Percentiles rank a stretch among this genome's conserved stretches.
These are phyloP conservation scores for Cicer pinnatifidum DNA, from an alignment of 306 rosid genomes.

Conservation along the genomic window DNA sequence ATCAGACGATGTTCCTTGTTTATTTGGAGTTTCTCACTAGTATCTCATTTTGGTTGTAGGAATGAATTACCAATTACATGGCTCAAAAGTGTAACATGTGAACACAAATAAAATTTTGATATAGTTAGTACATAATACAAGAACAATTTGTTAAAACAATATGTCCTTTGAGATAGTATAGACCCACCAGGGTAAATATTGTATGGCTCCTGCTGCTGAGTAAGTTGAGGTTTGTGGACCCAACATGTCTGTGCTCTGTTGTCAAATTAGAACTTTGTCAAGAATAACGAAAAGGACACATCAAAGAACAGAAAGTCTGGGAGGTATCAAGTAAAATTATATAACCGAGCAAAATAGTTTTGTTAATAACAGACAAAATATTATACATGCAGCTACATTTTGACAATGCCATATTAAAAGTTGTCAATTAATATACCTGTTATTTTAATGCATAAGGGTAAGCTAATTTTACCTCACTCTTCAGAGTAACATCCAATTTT, in stretches of 20 bases:
- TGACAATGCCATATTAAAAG: conserved; percentile 28
- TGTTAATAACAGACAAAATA: conserved; percentile 38
- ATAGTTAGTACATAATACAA: conserved; percentile 25
- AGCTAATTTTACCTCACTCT: conserved; percentile 13
- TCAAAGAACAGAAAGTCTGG: conserved; percentile 30
- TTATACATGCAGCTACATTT: conserved; percentile 30
- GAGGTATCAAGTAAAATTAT: conserved; percentile 34
- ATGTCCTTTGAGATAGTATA: conserved; percentile 40
- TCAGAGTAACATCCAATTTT: conserved; percentile 14
- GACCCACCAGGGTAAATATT: conserved; percentile 85
- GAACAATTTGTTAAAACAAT: conserved; percentile 41
- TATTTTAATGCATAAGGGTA: conserved; percentile 24
- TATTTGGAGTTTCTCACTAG: not conserved
- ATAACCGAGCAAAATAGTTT: conserved; percentile 36
- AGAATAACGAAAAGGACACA: conserved; percentile 31
- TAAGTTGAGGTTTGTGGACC: conserved; percentile 94
- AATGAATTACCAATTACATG: conserved; percentile 23
- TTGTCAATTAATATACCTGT: conserved; percentile 23
- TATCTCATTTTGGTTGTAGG: conserved; percentile 4
- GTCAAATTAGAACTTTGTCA: conserved; percentile 42
- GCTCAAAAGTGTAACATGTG: conserved; percentile 12
- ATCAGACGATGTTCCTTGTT: not conserved
- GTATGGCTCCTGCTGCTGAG: conserved; percentile 99
- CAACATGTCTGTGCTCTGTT: conserved; percentile 98
- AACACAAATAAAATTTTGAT: conserved; percentile 25